phyloP scores from a whole-genome alignment of 192 early-diverging fungal species.

The Tieghemiomyces parasiticus region DNA sequence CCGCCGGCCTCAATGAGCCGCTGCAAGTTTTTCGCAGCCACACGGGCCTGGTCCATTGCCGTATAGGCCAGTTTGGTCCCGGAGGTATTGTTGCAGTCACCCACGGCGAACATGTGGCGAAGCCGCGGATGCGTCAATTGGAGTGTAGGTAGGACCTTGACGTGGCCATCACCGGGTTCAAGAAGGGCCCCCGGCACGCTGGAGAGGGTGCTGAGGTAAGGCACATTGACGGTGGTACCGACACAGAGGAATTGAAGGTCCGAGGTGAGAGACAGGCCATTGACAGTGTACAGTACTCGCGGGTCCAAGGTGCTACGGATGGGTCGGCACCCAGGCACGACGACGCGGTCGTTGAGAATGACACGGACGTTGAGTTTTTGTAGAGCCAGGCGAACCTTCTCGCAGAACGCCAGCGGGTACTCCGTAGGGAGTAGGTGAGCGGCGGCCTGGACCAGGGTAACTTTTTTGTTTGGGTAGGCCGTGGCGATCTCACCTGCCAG shows the following conservation, averaged over 20 bases:
- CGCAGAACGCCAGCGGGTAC: constrained; percentile 27
- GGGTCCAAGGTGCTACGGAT: constrained; percentile 17
- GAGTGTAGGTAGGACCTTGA: constrained; percentile 53
- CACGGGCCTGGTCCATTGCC: constrained; percentile 21
- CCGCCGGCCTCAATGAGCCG: not conserved
- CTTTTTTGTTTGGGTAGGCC: constrained; percentile 21
- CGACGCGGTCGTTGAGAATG: constrained; percentile 37
- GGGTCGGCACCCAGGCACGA: constrained; percentile 45
- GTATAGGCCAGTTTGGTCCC: constrained; percentile 32
- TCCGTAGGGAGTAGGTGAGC: constrained; percentile 23
- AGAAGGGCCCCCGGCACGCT: constrained; percentile 27
- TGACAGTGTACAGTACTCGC: constrained; percentile 28
- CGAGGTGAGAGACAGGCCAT: constrained; percentile 24
- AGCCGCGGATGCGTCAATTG: constrained; percentile 49
- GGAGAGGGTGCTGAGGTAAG: constrained; percentile 34
- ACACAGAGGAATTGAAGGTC: constrained; percentile 51
- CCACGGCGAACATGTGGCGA: constrained; percentile 59
- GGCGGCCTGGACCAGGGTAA: constrained; percentile 21
- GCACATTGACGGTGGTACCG: constrained; percentile 57
- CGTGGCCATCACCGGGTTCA: constrained; percentile 34
- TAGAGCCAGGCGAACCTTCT: constrained; percentile 34
- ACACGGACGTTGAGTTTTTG: constrained; percentile 31
- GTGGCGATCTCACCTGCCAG: constrained; percentile 52
- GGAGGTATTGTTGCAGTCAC: constrained; percentile 38
- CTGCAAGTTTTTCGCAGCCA: not conserved